These are phyloP conservation scores for Picochlorum sp. DNA, from an alignment of 139 green algal species.

Conservation along the genomic window DNA sequence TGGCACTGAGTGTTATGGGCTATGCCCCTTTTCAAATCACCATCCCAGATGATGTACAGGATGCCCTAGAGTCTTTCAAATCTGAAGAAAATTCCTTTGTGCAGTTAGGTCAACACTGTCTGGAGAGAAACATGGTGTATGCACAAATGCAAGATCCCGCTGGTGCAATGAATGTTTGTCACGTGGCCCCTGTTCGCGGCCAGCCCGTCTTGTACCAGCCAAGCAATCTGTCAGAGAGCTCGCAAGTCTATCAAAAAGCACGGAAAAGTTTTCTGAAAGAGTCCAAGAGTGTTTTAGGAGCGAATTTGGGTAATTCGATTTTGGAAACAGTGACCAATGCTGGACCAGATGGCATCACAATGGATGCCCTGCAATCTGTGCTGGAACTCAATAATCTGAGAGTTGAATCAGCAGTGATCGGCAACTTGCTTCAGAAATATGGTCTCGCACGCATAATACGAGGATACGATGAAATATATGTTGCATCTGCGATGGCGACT, in stretches of 20 bases:
- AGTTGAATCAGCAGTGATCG: neutral
- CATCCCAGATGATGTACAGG: neutral
- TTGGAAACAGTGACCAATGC: neutral
- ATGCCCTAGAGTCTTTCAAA: neutral
- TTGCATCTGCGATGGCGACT: neutral
- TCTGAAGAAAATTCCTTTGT: too few species aligned
- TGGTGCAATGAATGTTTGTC: too few species aligned
- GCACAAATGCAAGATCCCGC: too few species aligned
- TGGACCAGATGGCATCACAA: neutral
- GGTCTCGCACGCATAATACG: neutral
- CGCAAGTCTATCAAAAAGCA: neutral
- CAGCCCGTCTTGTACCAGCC: too few species aligned
- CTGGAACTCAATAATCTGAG: constrained; percentile 1
- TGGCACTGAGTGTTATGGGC: neutral
- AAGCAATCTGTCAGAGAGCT: too few species aligned
- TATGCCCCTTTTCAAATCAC: neutral
- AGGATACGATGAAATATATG: constrained; percentile 13
- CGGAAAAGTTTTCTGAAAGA: neutral
- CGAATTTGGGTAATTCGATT: neutral
- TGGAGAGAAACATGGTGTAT: too few species aligned
- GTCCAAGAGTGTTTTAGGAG: neutral
- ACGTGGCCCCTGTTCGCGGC: too few species aligned
- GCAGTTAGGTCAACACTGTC: too few species aligned
- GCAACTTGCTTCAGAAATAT: neutral
- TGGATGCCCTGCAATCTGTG: neutral